Conservation (phyloP, 1,139 yeast species). For the Diutina mesorugosa region DNA sequence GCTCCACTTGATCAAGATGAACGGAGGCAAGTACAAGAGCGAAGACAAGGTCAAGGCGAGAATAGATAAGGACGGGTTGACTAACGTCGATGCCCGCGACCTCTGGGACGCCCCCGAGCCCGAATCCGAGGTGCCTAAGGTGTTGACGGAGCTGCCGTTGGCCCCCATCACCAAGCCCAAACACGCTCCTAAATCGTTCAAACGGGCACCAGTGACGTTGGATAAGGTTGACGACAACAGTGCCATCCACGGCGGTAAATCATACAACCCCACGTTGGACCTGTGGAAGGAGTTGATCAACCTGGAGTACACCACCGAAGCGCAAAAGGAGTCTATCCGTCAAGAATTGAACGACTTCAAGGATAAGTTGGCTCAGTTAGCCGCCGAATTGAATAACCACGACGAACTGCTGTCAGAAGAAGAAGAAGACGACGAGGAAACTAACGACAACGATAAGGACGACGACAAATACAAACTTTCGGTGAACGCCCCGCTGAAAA, state of each 20-base stretch:
- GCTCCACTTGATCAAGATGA: neutral
- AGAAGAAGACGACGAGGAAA: slow-evolving; percentile 25
- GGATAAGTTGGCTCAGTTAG: slow-evolving; percentile 49
- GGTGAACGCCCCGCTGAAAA: slow-evolving; percentile 54
- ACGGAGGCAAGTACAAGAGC: neutral
- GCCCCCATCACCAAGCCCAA: slow-evolving; percentile 8
- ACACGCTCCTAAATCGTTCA: neutral
- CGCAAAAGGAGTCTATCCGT: slow-evolving; percentile 53
- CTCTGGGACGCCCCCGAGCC: slow-evolving; percentile 43
- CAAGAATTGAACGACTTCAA: slow-evolving; percentile 46
- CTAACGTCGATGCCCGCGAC: slow-evolving; percentile 38
- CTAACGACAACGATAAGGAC: slow-evolving; percentile 13
- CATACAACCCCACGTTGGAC: slow-evolving; percentile 82
- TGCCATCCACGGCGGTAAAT: slow-evolving; percentile 68
- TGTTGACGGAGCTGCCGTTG: slow-evolving; percentile 44
- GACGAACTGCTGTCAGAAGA: slow-evolving; percentile 34
- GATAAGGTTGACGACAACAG: neutral
- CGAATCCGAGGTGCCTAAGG: slow-evolving; percentile 30
- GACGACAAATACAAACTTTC: slow-evolving; percentile 34
- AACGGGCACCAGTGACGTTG: neutral
- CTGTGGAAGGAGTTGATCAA: slow-evolving; percentile 70
- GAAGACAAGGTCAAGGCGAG: slow-evolving; percentile 35
- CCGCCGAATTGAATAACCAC: slow-evolving; percentile 39
- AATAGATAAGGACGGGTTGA: slow-evolving; percentile 49
- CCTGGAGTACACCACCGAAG: slow-evolving; percentile 55